Conservation (phyloP, 106 monocot species). For the Acorus gramineus region DNA sequence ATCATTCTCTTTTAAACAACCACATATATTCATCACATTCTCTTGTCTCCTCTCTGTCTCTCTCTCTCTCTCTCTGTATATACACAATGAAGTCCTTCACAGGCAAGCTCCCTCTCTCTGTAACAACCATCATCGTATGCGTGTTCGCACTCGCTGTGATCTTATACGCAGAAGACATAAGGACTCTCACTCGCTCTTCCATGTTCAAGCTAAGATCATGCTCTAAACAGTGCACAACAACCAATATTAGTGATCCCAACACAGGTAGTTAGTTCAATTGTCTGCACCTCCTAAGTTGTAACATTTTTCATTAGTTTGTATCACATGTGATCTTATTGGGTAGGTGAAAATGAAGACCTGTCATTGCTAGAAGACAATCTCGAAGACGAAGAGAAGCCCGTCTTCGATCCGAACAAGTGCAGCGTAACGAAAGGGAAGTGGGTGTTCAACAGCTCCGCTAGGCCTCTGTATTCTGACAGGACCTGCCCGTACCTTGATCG, state of each 20-base stretch:
- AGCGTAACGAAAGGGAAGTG: conserved; percentile 57
- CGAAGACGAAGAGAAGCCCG: conserved; percentile 20
- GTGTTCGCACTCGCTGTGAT: conserved; percentile 41
- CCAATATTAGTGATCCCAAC: conserved; percentile 11
- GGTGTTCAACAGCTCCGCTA: conserved; percentile 44
- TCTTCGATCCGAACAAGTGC: conserved; percentile 37
- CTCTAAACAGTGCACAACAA: conserved; percentile 17
- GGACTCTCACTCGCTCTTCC: conserved; percentile 40
- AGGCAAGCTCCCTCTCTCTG: conserved; percentile 40
- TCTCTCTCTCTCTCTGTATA: too few relatives aligned
- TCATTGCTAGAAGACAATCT: conserved; percentile 7
- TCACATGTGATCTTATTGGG: conserved; percentile 14
- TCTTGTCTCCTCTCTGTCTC: neutral
- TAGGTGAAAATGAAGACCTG: conserved; percentile 5
- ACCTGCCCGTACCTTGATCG: conserved; percentile 73
- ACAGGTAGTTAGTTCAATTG: conserved; percentile 15
- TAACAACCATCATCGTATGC: conserved; percentile 28
- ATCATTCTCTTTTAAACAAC: neutral
- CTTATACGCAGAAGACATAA: conserved; percentile 66
- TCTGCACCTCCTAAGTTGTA: neutral
- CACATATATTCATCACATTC: neutral
- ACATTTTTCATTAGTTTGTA: neutral
- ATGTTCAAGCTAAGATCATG: conserved; percentile 45
- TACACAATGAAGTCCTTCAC: conserved; percentile 29
- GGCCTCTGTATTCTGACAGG: conserved; percentile 38